Conservation (phyloP, 108 stramenopile genomes). For the Fragilaria radians region DNA sequence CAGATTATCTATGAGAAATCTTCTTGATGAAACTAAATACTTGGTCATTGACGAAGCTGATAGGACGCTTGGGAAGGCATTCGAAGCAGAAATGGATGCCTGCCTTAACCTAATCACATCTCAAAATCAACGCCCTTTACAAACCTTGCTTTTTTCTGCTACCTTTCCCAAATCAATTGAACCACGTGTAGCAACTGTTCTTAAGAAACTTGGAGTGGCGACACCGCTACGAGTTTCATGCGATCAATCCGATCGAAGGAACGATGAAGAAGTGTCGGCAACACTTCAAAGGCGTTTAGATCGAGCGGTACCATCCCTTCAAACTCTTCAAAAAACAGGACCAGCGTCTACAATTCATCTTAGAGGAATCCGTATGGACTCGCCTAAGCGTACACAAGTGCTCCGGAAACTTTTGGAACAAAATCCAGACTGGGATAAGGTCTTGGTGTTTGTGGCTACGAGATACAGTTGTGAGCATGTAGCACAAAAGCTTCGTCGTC, state of each 20-base stretch:
- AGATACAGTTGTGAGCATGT: constrained; percentile 84
- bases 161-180: constrained; percentile 91
- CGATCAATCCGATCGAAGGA: constrained; percentile 32
- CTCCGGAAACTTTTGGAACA: constrained; percentile 52
- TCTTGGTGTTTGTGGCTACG: constrained; percentile 90
- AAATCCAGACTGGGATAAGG: constrained; percentile 57
- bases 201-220: constrained; percentile 55
- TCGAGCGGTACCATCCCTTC: constrained; percentile 14
- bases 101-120: constrained; percentile 44
- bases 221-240: constrained; percentile 51
- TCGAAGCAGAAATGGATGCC: constrained; percentile 66
- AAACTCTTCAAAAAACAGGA: constrained; percentile 33
- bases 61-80: constrained; percentile 67
- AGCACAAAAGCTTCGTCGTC: constrained; percentile 53
- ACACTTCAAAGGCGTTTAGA: constrained; percentile 26
- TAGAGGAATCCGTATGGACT: constrained; percentile 52
- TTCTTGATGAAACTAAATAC: constrained; percentile 47
- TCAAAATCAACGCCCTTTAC: constrained; percentile 6
- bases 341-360: constrained; percentile 58
- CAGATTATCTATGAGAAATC: constrained; percentile 30
- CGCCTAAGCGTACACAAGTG: constrained; percentile 55
- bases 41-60: constrained; percentile 98
- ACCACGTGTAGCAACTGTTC: constrained; percentile 70
- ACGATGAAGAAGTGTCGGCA: constrained; percentile 21
- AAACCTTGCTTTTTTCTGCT: constrained; percentile 82